A percentile compares a stretch with the other conserved stretches of the same genome.
Conservation (phyloP, 169 alveolate species). For the Neospora caninum region DNA sequence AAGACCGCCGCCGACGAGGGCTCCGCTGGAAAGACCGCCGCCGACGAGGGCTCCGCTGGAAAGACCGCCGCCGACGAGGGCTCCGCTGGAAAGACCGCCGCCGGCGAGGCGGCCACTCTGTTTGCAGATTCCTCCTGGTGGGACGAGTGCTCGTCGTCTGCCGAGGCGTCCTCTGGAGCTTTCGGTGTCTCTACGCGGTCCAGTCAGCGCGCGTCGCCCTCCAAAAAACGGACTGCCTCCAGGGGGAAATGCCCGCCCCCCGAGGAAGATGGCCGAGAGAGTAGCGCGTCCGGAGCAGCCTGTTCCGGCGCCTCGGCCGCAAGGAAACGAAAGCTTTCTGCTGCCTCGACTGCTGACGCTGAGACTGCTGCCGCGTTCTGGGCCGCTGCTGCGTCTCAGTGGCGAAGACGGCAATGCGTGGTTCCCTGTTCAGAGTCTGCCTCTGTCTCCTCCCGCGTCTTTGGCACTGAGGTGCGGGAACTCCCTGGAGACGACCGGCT, state of each 20-base stretch:
- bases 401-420: background rate
- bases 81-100: no score
- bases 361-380: background rate
- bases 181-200: no score
- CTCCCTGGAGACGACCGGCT: background rate
- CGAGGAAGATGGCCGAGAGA: background rate
- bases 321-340: background rate
- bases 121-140: background rate
- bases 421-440: background rate
- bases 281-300: background rate
- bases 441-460: background rate
- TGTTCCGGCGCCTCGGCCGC: background rate
- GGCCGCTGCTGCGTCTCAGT: background rate
- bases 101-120: no score
- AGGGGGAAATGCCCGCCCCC: no score
- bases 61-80: no score
- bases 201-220: no score
- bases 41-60: no score
- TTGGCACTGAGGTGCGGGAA: background rate
- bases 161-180: no score
- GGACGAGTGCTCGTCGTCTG: background rate
- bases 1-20: no score
- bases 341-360: background rate
- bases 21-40: no score
- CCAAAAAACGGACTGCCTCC: no score